Percentiles rank a stretch among this genome's conserved stretches.
Evolutionary conservation across 352 stramenopile genomes (phyloP).

Genomic region (Phytophthora uliginosa): DNA sequence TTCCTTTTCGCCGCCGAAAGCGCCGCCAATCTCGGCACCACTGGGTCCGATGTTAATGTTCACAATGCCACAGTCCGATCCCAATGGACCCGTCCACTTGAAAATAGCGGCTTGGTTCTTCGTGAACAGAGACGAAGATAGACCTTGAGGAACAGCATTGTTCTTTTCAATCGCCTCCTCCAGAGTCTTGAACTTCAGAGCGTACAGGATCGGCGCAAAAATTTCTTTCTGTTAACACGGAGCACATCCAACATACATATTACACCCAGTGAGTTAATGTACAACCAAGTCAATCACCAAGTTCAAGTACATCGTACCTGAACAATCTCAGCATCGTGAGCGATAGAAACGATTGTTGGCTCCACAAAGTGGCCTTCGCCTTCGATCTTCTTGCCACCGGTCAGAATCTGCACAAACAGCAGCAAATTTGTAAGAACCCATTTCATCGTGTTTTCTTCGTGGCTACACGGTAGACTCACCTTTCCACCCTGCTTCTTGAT

Average conservation of each 20-base stretch:
- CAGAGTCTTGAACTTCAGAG: constrained; percentile 91
- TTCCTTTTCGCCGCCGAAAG: constrained; percentile 95
- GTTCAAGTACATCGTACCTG: constrained; percentile 38
- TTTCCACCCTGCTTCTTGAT: constrained; percentile 91
- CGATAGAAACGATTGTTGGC: constrained; percentile 91
- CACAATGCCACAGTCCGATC: constrained; percentile 94
- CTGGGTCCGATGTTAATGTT: constrained; percentile 95
- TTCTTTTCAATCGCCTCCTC: constrained; percentile 94
- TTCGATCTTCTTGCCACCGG: constrained; percentile 87
- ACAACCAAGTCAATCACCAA: not conserved
- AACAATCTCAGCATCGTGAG: constrained; percentile 84
- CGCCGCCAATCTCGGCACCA: constrained; percentile 94
- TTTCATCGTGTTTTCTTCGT: not conserved
- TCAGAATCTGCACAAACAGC: constrained; percentile 71
- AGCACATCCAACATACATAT: not conserved
- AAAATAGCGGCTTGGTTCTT: constrained; percentile 94
- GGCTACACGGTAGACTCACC: constrained; percentile 30
- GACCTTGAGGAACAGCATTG: constrained; percentile 93
- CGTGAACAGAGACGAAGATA: constrained; percentile 94
- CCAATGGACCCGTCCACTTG: constrained; percentile 91
- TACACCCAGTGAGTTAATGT: not conserved
- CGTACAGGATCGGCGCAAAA: constrained; percentile 94
- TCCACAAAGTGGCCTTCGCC: constrained; percentile 92
- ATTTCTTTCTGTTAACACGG: constrained; percentile 81
- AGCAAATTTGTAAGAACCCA: constrained; percentile 12